Conservation (phyloP, 805 yeast genomes). For the Brettanomyces naardenensis region DNA sequence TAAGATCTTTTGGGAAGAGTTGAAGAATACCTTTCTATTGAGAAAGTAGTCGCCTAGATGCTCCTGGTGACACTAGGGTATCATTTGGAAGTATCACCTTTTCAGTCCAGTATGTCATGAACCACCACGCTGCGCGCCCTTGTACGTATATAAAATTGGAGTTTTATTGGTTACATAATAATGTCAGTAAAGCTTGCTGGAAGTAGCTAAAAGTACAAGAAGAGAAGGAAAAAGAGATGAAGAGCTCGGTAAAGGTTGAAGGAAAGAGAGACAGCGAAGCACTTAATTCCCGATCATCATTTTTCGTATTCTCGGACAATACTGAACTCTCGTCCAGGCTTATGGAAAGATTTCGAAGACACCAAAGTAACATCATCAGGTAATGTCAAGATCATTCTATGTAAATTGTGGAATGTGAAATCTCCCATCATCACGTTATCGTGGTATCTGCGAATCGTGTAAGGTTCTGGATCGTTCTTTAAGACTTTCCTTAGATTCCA, state of each 20-base stretch:
- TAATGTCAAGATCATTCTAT: constrained; percentile 64
- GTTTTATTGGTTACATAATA: too few species aligned
- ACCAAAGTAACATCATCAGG: constrained; percentile 73
- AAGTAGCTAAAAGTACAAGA: constrained; percentile 2
- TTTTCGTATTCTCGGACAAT: constrained; percentile 11
- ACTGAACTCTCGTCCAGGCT: constrained; percentile 32
- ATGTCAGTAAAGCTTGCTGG: too few species aligned
- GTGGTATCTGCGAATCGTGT: constrained; percentile 55
- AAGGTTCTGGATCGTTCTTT: constrained; percentile 44
- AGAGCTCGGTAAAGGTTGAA: neutral
- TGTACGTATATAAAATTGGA: too few species aligned
- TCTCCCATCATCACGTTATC: constrained; percentile 66
- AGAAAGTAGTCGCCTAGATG: too few species aligned
- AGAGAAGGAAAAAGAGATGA: neutral
- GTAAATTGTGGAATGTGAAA: constrained; percentile 66
- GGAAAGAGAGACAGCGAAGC: neutral
- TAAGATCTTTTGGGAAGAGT: constrained; percentile 51
- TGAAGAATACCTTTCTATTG: constrained; percentile 46
- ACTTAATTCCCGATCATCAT: neutral
- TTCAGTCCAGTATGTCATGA: too few species aligned
- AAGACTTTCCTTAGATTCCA: constrained; percentile 67
- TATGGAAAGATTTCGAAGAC: constrained; percentile 47
- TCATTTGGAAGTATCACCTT: too few species aligned
- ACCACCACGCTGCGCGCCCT: too few species aligned
- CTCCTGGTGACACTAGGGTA: too few species aligned